phyloP scores from a whole-genome alignment of 2,329 filamentous ascomycete genomes.

The Penicillium sp. region DNA sequence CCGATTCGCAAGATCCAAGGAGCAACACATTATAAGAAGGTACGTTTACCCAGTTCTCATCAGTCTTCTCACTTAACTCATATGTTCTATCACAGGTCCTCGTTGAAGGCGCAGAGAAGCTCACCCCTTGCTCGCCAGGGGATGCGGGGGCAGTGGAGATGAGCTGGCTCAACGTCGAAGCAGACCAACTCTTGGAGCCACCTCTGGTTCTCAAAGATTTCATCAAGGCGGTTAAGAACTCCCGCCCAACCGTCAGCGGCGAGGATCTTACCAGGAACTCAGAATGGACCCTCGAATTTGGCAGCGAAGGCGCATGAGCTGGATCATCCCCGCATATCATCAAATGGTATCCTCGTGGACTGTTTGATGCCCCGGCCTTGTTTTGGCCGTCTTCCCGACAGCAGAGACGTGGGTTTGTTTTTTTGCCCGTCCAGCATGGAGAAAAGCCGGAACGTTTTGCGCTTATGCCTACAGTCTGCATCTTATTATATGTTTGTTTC shows the following conservation, averaged over 20 bases:
- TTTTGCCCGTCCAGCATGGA: neutral
- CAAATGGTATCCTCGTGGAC: neutral
- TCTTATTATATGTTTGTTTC: neutral
- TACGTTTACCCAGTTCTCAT: constrained; percentile 41
- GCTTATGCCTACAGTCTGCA: neutral
- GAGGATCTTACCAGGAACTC: constrained; percentile 82
- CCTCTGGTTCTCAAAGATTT: constrained; percentile 89
- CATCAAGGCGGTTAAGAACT: constrained; percentile 83
- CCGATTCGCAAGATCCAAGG: constrained; percentile 95
- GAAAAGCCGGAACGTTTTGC: neutral
- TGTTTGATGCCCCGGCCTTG: neutral
- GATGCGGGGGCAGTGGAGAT: constrained; percentile 85
- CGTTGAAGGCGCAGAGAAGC: constrained; percentile 60
- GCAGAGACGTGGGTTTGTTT: neutral
- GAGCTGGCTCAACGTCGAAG: constrained; percentile 85
- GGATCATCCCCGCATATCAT: neutral
- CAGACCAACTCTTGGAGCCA: constrained; percentile 82
- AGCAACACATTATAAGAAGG: constrained; percentile 96
- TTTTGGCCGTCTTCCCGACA: neutral
- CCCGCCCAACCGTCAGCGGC: constrained; percentile 83
- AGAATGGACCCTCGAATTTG: constrained; percentile 96
- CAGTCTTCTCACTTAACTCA: neutral
- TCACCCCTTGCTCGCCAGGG: constrained; percentile 90
- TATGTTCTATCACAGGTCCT: constrained; percentile 57
- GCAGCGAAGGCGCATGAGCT: constrained; percentile 73